A percentile compares a stretch with the other conserved stretches of the same genome.
Conservation (phyloP, 371 early-diverging fungal species). For the Mortierella sp. region DNA sequence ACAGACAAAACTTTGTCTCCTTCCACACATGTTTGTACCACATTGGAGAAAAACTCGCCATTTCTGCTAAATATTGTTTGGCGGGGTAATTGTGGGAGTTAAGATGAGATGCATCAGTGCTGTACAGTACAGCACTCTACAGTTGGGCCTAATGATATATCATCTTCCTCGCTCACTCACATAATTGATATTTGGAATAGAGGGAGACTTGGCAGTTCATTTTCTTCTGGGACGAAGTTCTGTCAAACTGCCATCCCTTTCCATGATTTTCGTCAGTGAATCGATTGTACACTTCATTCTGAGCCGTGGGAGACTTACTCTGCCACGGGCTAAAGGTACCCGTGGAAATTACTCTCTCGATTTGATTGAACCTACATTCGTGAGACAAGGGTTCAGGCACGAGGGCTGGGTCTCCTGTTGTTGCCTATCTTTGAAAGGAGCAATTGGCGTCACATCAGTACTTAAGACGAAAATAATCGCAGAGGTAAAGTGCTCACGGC, state of each 20-base stretch:
- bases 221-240: neutral
- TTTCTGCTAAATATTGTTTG: no score
- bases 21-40: slow-evolving; percentile 6
- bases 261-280: no score
- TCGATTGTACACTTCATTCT: neutral
- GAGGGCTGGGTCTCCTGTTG: neutral
- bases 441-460: neutral
- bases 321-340: no score
- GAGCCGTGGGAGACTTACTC: neutral
- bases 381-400: neutral
- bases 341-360: no score
- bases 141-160: no score
- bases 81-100: no score
- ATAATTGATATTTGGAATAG: neutral
- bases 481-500: no score
- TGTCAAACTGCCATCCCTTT: neutral
- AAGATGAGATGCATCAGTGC: no score
- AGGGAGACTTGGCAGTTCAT: neutral
- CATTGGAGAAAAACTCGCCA: neutral
- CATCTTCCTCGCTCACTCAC: neutral
- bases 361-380: neutral
- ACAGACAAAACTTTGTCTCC: neutral
- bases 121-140: no score
- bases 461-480: neutral
- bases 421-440: slow-evolving; percentile 3